Conservation (phyloP, 2,329 filamentous ascomycete genomes). For the Aschersonia sp. region DNA sequence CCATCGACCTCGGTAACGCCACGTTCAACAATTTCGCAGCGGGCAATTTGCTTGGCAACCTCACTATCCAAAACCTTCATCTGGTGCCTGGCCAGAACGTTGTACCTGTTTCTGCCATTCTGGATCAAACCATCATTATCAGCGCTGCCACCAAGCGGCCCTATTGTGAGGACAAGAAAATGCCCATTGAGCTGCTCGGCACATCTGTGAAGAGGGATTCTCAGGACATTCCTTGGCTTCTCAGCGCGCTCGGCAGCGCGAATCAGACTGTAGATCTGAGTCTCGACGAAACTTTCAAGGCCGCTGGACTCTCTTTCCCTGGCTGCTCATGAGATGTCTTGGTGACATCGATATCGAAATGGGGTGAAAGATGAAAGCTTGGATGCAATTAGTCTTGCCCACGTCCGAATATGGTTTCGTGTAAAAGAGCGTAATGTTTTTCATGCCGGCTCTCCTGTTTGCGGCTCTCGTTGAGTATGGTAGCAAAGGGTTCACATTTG, state of each 20-base stretch:
- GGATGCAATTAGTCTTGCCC: no score
- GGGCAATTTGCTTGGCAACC: slow-evolving; percentile 34
- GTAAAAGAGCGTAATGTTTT: no score
- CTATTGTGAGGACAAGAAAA: slow-evolving; percentile 37
- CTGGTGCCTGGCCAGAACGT: slow-evolving; percentile 45
- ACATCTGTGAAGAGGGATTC: slow-evolving; percentile 35
- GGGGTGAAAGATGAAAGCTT: no score
- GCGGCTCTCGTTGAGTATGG: no score
- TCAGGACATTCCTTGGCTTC: slow-evolving; percentile 39
- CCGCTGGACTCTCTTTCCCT: slow-evolving; percentile 2
- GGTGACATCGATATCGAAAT: no score
- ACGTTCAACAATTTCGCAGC: slow-evolving; percentile 45
- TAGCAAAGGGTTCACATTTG: no score
- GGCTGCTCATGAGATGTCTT: slow-evolving; percentile 1
- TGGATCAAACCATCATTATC: slow-evolving; percentile 35
- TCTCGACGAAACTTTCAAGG: slow-evolving; percentile 27
- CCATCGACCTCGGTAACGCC: slow-evolving; percentile 52
- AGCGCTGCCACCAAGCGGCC: slow-evolving; percentile 19
- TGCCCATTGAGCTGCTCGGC: slow-evolving; percentile 41
- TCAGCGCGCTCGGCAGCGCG: slow-evolving; percentile 34
- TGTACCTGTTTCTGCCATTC: slow-evolving; percentile 36
- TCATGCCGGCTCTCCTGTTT: no score
- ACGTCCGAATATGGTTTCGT: no score
- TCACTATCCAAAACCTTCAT: slow-evolving; percentile 42
- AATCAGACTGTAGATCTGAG: slow-evolving; percentile 39